phyloP scores from a whole-genome alignment of 1,139 yeast genomes.

The Yamadazyma atlantica region DNA sequence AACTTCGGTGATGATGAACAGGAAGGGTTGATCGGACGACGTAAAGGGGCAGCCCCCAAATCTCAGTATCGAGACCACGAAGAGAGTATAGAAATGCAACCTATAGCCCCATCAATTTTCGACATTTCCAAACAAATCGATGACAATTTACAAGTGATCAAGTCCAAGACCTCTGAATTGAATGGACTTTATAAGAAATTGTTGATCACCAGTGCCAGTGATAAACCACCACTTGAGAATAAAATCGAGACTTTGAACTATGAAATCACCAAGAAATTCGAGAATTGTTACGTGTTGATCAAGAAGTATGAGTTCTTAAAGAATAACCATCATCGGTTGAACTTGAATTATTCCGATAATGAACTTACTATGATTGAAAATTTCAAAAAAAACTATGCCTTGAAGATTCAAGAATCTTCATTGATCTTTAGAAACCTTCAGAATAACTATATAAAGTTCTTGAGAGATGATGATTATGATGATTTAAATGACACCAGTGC shows the following conservation, averaged over 20 bases:
- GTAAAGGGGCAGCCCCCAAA: constrained; percentile 9
- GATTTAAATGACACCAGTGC: constrained; percentile 16
- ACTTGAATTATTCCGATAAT: constrained; percentile 37
- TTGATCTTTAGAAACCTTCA: constrained; percentile 82
- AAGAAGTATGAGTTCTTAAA: constrained; percentile 61
- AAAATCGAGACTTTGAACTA: constrained; percentile 74
- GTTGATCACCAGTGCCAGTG: constrained; percentile 82
- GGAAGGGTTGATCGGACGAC: constrained; percentile 45
- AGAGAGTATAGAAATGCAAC: constrained; percentile 42
- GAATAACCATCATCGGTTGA: constrained; percentile 35
- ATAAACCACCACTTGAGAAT: constrained; percentile 63
- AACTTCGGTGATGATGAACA: constrained; percentile 55
- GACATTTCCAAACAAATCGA: constrained; percentile 77
- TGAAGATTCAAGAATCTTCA: constrained; percentile 76
- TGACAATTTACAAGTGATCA: constrained; percentile 50
- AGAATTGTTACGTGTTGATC: constrained; percentile 72
- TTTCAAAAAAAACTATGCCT: constrained; percentile 81
- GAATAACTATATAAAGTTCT: constrained; percentile 77
- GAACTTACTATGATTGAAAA: constrained; percentile 73
- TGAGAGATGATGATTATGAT: constrained; percentile 68
- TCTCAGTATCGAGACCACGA: constrained; percentile 17
- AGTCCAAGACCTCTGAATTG: constrained; percentile 52
- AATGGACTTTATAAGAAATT: constrained; percentile 76
- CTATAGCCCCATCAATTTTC: constrained; percentile 75
- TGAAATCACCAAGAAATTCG: constrained; percentile 69